These are phyloP conservation scores for Biscutella laevigata DNA, from an alignment of 441 rosid species.

Conservation along the genomic window DNA sequence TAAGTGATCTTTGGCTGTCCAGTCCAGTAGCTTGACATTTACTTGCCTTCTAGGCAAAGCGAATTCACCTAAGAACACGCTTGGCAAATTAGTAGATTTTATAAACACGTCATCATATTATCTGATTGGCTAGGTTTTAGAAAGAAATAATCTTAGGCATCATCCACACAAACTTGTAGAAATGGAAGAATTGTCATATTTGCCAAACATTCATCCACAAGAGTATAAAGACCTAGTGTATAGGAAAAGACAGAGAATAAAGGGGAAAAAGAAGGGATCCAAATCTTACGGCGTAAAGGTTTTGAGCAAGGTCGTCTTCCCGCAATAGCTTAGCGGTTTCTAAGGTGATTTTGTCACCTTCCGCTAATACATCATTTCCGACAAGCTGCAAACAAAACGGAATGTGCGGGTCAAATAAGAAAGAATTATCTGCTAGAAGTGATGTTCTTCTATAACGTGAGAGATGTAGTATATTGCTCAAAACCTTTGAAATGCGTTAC, in stretches of 20 bases:
- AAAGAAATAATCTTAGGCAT: slow-evolving; percentile 98
- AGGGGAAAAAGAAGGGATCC: background rate
- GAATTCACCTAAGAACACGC: background rate
- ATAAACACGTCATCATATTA: slow-evolving; percentile 18
- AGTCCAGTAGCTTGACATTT: background rate
- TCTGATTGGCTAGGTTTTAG: slow-evolving; percentile 96
- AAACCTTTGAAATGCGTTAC: background rate
- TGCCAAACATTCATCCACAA: slow-evolving; percentile 26
- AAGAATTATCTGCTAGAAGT: background rate
- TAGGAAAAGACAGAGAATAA: background rate
- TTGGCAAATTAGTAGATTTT: background rate
- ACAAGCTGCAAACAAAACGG: slow-evolving; percentile 62
- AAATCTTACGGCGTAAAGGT: slow-evolving; percentile 80
- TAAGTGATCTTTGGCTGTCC: too few relatives aligned
- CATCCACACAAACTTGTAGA: slow-evolving; percentile 99
- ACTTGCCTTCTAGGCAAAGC: too few relatives aligned
- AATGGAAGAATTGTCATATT: slow-evolving; percentile 97
- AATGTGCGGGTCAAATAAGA: slow-evolving; percentile 1
- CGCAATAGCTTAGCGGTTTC: slow-evolving; percentile 97
- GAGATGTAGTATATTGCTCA: background rate
- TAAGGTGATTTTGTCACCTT: slow-evolving; percentile 84
- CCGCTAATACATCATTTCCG: slow-evolving; percentile 97
- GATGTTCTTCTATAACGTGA: background rate
- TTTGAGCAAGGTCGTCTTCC: slow-evolving; percentile 97
- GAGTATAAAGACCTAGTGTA: background rate